Evolutionary conservation across 2,329 filamentous ascomycete genomes (phyloP), one percentile per base, ranked within the genome.

Genomic region (Colletotrichum sp.): DNA sequence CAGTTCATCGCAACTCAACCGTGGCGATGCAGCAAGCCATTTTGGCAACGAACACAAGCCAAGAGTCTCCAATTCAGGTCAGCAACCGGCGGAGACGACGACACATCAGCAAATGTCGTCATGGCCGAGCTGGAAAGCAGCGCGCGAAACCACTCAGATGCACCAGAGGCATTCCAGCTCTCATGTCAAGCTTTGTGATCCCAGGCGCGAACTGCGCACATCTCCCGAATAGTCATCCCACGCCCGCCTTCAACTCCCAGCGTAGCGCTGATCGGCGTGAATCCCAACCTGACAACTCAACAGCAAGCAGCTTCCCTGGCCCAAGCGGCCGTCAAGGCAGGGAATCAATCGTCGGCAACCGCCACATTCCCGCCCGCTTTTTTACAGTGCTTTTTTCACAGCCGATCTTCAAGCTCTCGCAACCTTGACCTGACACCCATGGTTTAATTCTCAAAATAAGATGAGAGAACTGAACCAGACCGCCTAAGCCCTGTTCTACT

Each of bases 121-220:
- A 61, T 66, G 13, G 26, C 36, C 52, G 16, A 18, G 28, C 16
- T 24, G 16, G 2, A 8, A 21, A 67, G 34, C 30, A 32, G 9
- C 48, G 15, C 24, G n/a, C 21, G 24, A 55, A 28, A 68, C n/a
- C 32, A 21, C 21, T 36, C 16, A 52, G 43, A 52, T 52, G 43
- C 43, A 52, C n/a, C n/a, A 21, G 6, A 52, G n/a, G n/a, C 43
- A 52, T 52, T 21, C 43, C 43, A 52, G 43, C 34, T 34, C 24
- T 7, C 48, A n/a, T 24, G 32, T 74, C 48, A 74, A 74, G 67
- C 67, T 74, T 74, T 74, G n/a, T 15, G n/a, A 52, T 24, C 60
- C 32, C 67, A 32, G 39, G 18, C 34, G 34, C 67, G 32, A 43
- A 24, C 21, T 43, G 15, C 61, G 63, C 68, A 18, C 69, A 75